Conservation (phyloP, 768 basidiomycete genomes). For the Suillus spraguei region DNA sequence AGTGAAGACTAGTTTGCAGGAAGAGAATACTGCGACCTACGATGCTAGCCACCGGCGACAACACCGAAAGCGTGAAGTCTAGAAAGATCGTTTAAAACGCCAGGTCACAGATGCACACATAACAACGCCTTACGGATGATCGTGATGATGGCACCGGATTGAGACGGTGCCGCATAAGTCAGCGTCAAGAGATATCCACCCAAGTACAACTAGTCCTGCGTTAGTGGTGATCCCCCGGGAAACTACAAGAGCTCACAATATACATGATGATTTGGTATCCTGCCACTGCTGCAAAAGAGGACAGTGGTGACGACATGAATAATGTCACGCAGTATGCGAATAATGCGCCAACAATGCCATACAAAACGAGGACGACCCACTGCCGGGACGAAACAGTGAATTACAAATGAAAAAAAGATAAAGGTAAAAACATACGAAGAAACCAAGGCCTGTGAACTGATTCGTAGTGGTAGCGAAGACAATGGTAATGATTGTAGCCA, state of each 20-base stretch:
- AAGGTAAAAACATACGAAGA: conserved; percentile 47
- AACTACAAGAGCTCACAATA: conserved; percentile 47
- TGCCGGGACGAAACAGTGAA: conserved; percentile 28
- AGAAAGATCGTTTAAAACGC: background rate
- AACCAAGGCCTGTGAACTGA: conserved; percentile 71
- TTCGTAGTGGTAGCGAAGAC: conserved; percentile 57
- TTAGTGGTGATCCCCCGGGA: background rate
- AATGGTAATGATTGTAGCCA: conserved; percentile 64
- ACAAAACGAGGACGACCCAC: conserved; percentile 75
- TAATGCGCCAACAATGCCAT: conserved; percentile 67
- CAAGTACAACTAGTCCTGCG: conserved; percentile 53
- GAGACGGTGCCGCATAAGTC: conserved; percentile 68
- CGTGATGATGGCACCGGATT: conserved; percentile 55
- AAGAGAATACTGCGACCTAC: conserved; percentile 41
- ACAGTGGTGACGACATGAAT: conserved; percentile 62
- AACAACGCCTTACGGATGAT: conserved; percentile 49
- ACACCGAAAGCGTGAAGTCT: conserved; percentile 69
- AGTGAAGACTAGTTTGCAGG: background rate
- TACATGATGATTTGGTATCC: conserved; percentile 76
- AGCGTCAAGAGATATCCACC: conserved; percentile 70
- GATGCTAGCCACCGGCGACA: conserved; percentile 69
- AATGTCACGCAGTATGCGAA: conserved; percentile 71
- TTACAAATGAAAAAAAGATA: background rate
- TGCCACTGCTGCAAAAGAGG: conserved; percentile 72
- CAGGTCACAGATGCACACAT: background rate